Evolutionary conservation across 805 yeast species (phyloP).

Genomic region (Metschnikowia shivogae): DNA sequence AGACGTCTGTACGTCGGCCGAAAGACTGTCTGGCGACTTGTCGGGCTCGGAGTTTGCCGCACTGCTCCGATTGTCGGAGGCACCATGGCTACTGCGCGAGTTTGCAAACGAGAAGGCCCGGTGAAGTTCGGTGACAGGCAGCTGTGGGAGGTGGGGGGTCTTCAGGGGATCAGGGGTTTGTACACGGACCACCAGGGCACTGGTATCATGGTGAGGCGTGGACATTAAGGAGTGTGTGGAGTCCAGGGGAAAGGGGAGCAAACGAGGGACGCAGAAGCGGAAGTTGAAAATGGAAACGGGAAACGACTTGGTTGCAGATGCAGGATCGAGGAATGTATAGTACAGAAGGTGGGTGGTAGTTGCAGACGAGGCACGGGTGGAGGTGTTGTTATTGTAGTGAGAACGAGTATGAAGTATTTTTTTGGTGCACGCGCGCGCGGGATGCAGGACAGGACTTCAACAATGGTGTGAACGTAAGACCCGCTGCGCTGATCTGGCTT

Average conservation of each 20-base stretch:
- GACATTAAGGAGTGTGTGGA: slow-evolving; percentile 1
- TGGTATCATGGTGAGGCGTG: neutral
- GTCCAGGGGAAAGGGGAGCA: neutral
- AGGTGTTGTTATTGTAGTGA: slow-evolving; percentile 4
- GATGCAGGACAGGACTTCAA: neutral
- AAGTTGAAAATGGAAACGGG: neutral
- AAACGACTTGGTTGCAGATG: neutral
- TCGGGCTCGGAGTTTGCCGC: neutral
- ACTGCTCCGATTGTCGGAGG: neutral
- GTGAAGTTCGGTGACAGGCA: slow-evolving; percentile 12
- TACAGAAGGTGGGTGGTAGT: neutral
- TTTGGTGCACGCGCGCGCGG: slow-evolving; percentile 1
- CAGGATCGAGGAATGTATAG: neutral
- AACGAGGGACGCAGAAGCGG: neutral
- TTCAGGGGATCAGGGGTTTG: neutral
- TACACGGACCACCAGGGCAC: neutral
- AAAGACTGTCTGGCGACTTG: neutral
- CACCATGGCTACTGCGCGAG: neutral
- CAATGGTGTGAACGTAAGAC: neutral
- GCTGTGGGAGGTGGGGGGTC: slow-evolving; percentile 1
- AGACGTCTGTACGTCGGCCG: slow-evolving; percentile 5
- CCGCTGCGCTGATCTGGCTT: too few relatives aligned
- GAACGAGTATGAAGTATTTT: neutral
- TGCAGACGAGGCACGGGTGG: neutral
- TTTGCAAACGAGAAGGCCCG: slow-evolving; percentile 7